Percentiles rank a stretch among this genome's conserved stretches.
Conservation (phyloP, 345 rosid species). For the sweet orange (Citrus sinensis) region DNA sequence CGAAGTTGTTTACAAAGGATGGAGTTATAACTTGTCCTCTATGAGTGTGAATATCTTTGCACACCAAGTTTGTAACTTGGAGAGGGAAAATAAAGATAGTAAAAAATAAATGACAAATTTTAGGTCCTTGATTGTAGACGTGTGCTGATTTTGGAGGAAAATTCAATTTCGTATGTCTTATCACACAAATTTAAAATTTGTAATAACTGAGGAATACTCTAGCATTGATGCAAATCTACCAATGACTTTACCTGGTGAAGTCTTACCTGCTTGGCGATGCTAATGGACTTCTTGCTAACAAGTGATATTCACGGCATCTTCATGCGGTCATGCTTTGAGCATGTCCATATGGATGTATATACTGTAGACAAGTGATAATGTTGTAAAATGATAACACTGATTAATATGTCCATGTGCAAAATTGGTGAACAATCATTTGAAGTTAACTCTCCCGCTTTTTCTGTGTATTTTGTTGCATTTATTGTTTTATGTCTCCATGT, state of each 20-base stretch:
- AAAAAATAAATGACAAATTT: background rate
- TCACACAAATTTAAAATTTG: background rate
- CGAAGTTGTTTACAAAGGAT: background rate
- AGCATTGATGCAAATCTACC: background rate
- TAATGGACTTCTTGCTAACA: background rate
- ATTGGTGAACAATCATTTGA: background rate
- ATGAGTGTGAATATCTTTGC: background rate
- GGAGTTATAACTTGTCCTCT: background rate
- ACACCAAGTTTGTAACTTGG: background rate
- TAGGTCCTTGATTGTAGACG: background rate
- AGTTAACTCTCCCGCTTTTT: background rate
- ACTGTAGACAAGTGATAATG: background rate
- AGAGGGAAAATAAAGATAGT: background rate
- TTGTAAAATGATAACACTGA: background rate
- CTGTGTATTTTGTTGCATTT: background rate
- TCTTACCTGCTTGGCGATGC: background rate
- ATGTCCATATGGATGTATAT: background rate
- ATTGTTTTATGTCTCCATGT: background rate
- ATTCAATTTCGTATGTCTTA: background rate
- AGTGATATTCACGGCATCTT: background rate
- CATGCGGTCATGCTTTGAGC: background rate
- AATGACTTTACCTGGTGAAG: background rate
- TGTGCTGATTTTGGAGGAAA: background rate
- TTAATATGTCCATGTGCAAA: background rate
- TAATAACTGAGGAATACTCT: background rate